phyloP scores from a whole-genome alignment of 2,329 filamentous ascomycete genomes.

The Epicoccum nigrum region DNA sequence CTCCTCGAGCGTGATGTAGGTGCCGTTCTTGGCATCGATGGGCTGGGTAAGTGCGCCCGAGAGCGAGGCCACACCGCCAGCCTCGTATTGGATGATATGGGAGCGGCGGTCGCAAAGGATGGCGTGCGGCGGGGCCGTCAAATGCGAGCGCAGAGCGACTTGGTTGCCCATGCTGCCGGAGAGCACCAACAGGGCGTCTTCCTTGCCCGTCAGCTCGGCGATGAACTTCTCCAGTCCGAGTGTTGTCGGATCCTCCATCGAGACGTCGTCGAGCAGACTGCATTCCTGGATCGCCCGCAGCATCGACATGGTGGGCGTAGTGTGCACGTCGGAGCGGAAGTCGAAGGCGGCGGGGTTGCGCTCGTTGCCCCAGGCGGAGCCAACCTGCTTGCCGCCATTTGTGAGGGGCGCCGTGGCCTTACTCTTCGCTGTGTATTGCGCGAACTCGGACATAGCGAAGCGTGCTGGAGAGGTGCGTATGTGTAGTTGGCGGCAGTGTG shows the following conservation, averaged over 20 bases:
- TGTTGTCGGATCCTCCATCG: slow-evolving; percentile 79
- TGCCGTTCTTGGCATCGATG: slow-evolving; percentile 71
- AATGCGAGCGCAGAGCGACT: slow-evolving; percentile 76
- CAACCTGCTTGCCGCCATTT: slow-evolving; percentile 25
- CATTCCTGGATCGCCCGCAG: slow-evolving; percentile 76
- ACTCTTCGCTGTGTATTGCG: slow-evolving; percentile 39
- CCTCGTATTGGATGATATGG: slow-evolving; percentile 77
- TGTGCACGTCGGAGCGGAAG: slow-evolving; percentile 56
- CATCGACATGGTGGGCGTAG: slow-evolving; percentile 66
- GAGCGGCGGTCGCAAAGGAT: slow-evolving; percentile 79
- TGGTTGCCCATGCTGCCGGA: slow-evolving; percentile 97
- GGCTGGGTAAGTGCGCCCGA: slow-evolving; percentile 73
- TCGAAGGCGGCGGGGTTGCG: slow-evolving; percentile 62
- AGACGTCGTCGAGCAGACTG: slow-evolving; percentile 83
- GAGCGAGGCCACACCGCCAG: slow-evolving; percentile 71
- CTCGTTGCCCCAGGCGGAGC: slow-evolving; percentile 45
- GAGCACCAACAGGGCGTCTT: slow-evolving; percentile 78
- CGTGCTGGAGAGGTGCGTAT: slow-evolving; percentile 25
- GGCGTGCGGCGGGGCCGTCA: slow-evolving; percentile 78
- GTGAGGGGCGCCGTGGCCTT: slow-evolving; percentile 20
- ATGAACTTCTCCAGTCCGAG: slow-evolving; percentile 75
- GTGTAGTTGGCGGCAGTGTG: slow-evolving; percentile 21
- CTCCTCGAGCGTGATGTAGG: slow-evolving; percentile 78
- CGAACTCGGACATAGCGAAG: slow-evolving; percentile 40
- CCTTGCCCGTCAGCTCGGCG: slow-evolving; percentile 74